Evolutionary conservation across 2,329 filamentous ascomycete species (phyloP).

Genomic region (Penicillium sp.): DNA sequence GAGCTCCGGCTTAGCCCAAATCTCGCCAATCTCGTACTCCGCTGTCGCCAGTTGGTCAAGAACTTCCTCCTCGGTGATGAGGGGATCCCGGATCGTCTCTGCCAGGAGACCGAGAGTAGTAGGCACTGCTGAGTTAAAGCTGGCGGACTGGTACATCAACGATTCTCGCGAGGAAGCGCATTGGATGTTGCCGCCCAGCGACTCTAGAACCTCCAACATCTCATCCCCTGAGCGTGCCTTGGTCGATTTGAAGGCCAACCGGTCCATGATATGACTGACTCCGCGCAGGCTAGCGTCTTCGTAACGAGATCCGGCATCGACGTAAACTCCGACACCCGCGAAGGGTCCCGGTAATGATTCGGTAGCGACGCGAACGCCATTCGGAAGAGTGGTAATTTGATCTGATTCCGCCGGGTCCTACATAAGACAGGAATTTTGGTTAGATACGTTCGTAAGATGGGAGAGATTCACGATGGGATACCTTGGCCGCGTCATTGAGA

Average conservation of each 20-base stretch:
- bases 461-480: slow-evolving; percentile 14
- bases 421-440: slow-evolving; percentile 4
- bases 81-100: slow-evolving; percentile 85
- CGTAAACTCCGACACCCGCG: slow-evolving; percentile 89
- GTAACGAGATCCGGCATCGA: slow-evolving; percentile 92
- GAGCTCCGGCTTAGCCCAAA: slow-evolving; percentile 95
- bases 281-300: slow-evolving; percentile 82
- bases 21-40: slow-evolving; percentile 92
- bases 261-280: slow-evolving; percentile 93
- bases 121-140: slow-evolving; percentile 89
- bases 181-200: slow-evolving; percentile 90
- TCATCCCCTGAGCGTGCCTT: slow-evolving; percentile 68
- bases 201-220: slow-evolving; percentile 84
- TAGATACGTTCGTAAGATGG: slow-evolving; percentile 3
- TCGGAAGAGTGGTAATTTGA: slow-evolving; percentile 79
- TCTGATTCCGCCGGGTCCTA: slow-evolving; percentile 85
- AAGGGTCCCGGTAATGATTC: slow-evolving; percentile 94
- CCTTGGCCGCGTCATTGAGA: slow-evolving; percentile 36
- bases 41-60: slow-evolving; percentile 83
- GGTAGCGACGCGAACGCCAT: slow-evolving; percentile 90
- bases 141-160: slow-evolving; percentile 98
- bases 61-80: slow-evolving; percentile 83
- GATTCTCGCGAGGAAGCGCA: slow-evolving; percentile 93
- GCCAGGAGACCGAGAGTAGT: slow-evolving; percentile 79
- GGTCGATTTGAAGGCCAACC: slow-evolving; percentile 90